Percentiles rank a stretch among this genome's conserved stretches.
phyloP scores from a whole-genome alignment of 352 stramenopile genomes.

The Phytopythium litorale region DNA sequence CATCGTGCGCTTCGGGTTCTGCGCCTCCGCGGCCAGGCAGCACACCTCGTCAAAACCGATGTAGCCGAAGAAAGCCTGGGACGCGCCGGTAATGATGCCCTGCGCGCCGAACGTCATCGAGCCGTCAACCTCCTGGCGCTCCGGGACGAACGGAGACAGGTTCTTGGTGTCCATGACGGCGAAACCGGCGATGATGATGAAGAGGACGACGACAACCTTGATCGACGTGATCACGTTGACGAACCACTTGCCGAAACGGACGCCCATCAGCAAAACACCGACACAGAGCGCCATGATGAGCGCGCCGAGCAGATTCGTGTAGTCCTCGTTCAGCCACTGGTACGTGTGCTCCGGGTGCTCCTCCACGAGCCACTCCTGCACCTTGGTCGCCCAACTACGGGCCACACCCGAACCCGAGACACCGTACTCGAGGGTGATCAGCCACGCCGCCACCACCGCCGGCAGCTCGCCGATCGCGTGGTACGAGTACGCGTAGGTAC shows the following conservation, averaged over 20 bases:
- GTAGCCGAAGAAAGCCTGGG: conserved; percentile 92
- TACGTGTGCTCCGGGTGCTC: conserved; percentile 21
- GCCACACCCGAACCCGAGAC: conserved; percentile 81
- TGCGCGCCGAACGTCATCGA: conserved; percentile 32
- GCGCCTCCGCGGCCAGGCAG: conserved; percentile 77
- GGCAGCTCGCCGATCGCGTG: conserved; percentile 85
- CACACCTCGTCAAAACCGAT: conserved; percentile 94
- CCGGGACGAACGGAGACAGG: conserved; percentile 54
- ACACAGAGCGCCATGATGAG: conserved; percentile 54
- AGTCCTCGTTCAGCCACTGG: conserved; percentile 38
- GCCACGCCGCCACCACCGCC: conserved; percentile 71
- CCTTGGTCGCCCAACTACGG: conserved; percentile 86
- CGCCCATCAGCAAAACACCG: conserved; percentile 49
- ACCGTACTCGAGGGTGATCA: conserved; percentile 87
- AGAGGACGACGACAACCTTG: conserved; percentile 70
- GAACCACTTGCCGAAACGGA: conserved; percentile 77
- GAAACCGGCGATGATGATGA: conserved; percentile 87
- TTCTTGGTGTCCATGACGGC: conserved; percentile 69
- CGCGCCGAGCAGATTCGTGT: conserved; percentile 36
- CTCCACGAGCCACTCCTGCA: conserved; percentile 45
- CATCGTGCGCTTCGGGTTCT: conserved; percentile 77
- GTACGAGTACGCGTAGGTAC: conserved; percentile 88
- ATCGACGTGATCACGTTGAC: conserved; percentile 71
- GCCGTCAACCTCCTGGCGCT: background rate
- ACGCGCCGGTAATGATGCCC: conserved; percentile 77